Evolutionary conservation across 441 rosid genomes (phyloP), one percentile per base, ranked within the genome.

Genomic region (Eutrema salsugineum): DNA sequence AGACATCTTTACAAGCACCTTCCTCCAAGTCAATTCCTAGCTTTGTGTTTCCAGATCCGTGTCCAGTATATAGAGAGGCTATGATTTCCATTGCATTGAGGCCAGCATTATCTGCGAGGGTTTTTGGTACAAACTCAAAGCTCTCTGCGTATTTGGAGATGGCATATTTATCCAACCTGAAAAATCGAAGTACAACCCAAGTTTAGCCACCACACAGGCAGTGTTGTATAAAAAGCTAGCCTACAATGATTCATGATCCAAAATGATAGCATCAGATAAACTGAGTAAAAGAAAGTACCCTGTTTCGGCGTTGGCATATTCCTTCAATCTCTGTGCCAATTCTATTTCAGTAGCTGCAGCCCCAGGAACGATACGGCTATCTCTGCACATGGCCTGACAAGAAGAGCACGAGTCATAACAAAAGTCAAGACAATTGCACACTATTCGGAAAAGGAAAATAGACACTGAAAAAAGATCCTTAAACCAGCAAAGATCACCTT

Each of bases 331-430:
- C 80, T 89, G 91, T 77, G 99, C 99, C 79, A 96, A 80, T 79
- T 96, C 99, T 48, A 94, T 94, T 79, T 96, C 99, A n/a, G 98
- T 89, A 68, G 98, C 99, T 50, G 98, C 96, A 77, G 96, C 99
- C 76, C 98, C 99, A 53, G 99, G 95, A 58, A 94, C 83, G 3
- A 83, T 84, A 57, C 99, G 97, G 72, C 99, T 90, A 71, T 96
- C 98, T 86, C 85, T 94, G 77, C 98, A 96, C 99, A 94, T 94
- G 39, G 99, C 97, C 99, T 96, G 85, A 63, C 27, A 72, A 77
- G 61, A 47, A 47, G 35, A 33, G 40, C 11, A 65, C 44, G 27
- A 58, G 75, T 59, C 9, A 24, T 48, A 42, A 7, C 28, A 28
- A 38, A 38, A 35, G 56, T 53, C 59, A 76, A 58, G 38, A 33